A percentile compares a stretch with the other conserved stretches of the same genome.
Conservation (phyloP, 345 rosid genomes). For the Stellera chamaejasme region DNA sequence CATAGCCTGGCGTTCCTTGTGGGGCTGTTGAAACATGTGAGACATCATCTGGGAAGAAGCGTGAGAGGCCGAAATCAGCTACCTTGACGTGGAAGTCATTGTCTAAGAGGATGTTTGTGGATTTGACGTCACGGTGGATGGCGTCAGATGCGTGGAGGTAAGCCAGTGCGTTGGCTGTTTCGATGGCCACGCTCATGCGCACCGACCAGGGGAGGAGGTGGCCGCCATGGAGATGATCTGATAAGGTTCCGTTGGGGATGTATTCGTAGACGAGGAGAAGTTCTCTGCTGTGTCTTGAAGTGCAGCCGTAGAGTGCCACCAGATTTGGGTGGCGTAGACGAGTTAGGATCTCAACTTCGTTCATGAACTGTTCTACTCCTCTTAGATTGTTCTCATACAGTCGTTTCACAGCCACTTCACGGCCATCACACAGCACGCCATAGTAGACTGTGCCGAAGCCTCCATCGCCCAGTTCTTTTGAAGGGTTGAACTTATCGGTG, state of each 20-base stretch:
- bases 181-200: conserved; percentile 20
- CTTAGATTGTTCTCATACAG: conserved; percentile 22
- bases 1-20: conserved; percentile 1
- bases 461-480: conserved; percentile 26
- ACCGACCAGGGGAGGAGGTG: conserved; percentile 12
- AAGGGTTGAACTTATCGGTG: conserved; percentile 19
- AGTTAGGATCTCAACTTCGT: conserved; percentile 23
- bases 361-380: conserved; percentile 26
- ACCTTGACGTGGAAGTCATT: neutral
- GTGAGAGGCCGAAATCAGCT: conserved; percentile 25
- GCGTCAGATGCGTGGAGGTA: conserved; percentile 17
- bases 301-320: conserved; percentile 28
- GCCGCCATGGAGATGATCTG: conserved; percentile 6
- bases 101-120: no score
- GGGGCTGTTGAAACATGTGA: conserved; percentile 27
- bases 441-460: conserved; percentile 29
- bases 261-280: conserved; percentile 25
- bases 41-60: conserved; percentile 23
- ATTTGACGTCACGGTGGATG: no score
- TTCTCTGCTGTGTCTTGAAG: conserved; percentile 21
- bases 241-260: conserved; percentile 21
- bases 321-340: conserved; percentile 22
- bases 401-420: conserved; percentile 27
- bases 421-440: conserved; percentile 25
- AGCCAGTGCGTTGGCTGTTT: conserved; percentile 25